Percentiles rank a stretch among this genome's conserved stretches.
phyloP scores from a whole-genome alignment of 1,284 basidiomycete species.

The Vanrija pseudolonga region DNA sequence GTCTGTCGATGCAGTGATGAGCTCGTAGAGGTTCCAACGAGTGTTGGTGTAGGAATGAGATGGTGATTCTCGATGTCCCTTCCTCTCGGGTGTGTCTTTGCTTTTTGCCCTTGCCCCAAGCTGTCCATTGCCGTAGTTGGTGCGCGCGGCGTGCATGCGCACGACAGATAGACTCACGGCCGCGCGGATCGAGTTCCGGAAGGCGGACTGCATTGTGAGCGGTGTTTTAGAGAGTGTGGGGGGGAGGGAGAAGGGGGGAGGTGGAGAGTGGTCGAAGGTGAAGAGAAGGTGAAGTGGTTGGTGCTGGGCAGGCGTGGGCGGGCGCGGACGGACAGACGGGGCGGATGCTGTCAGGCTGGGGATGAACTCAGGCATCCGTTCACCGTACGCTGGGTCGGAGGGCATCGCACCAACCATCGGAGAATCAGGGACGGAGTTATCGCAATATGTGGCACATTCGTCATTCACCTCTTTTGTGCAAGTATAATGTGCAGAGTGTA shows the following conservation, averaged over 20 bases:
- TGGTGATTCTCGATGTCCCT: background rate
- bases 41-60: background rate
- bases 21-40: too few relatives aligned
- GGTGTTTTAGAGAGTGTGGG: slow-evolving; percentile 29
- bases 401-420: too few relatives aligned
- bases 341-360: slow-evolving; percentile 14
- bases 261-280: slow-evolving; percentile 48
- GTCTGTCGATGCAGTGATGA: too few relatives aligned
- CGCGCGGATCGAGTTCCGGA: slow-evolving; percentile 64
- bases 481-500: too few relatives aligned
- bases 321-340: slow-evolving; percentile 11
- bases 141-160: background rate
- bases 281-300: slow-evolving; percentile 15
- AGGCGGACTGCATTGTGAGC: slow-evolving; percentile 74
- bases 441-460: too few relatives aligned
- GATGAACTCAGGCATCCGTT: too few relatives aligned
- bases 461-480: too few relatives aligned
- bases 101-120: background rate
- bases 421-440: too few relatives aligned
- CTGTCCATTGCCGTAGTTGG: slow-evolving; percentile 5
- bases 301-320: slow-evolving; percentile 1
- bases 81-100: background rate
- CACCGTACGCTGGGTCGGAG: too few relatives aligned
- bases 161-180: slow-evolving; percentile 28
- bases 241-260: slow-evolving; percentile 52